Evolutionary conservation across 306 rosid genomes (phyloP).

Genomic region (Trifolium dubium): DNA sequence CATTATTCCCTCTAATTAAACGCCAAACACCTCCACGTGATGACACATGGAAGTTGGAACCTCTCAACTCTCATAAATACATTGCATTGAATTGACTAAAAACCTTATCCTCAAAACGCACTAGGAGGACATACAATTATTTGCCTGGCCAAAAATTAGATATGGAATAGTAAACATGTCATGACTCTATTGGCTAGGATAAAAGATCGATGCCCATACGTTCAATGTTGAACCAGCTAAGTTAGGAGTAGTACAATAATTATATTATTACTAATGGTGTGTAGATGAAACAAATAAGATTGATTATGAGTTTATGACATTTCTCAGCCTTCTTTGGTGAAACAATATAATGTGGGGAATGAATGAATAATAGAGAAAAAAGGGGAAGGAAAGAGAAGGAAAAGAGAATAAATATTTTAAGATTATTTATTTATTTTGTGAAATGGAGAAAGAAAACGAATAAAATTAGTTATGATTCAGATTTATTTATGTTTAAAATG

Average conservation of each 20-base stretch:
- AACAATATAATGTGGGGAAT: not conserved
- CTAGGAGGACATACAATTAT: slow-evolving; percentile 17
- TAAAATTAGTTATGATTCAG: too few relatives aligned
- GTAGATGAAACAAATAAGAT: not conserved
- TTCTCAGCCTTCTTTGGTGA: not conserved
- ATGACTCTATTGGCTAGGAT: not conserved
- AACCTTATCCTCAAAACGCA: slow-evolving; percentile 13
- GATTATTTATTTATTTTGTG: not conserved
- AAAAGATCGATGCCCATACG: not conserved
- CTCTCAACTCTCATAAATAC: not conserved
- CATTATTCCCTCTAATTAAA: not conserved
- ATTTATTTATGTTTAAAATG: too few relatives aligned
- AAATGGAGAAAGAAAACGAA: too few relatives aligned
- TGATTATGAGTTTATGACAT: not conserved
- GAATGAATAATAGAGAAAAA: not conserved
- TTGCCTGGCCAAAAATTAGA: slow-evolving; percentile 5
- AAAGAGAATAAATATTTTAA: not conserved
- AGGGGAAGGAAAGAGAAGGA: not conserved
- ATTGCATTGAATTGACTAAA: not conserved
- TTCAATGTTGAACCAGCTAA: not conserved
- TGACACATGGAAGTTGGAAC: not conserved
- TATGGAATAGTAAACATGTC: not conserved
- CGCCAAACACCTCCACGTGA: slow-evolving; percentile 1
- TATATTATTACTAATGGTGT: not conserved
- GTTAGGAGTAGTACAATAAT: too few relatives aligned